phyloP scores from a whole-genome alignment of 352 stramenopile species.

The Globisporangium carolinianum region DNA sequence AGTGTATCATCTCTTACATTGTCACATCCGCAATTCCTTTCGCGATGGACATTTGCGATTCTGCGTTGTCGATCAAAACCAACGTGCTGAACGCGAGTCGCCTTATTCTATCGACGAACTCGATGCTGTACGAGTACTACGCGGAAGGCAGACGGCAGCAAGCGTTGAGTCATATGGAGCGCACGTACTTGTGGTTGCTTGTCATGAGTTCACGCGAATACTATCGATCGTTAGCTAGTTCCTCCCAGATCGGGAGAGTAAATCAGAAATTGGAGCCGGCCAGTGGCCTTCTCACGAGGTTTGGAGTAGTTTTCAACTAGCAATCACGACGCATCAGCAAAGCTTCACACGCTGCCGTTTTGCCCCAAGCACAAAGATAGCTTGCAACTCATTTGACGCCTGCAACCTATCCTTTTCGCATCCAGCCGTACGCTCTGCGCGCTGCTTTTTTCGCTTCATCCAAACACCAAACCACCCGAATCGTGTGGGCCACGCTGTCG shows the following conservation, averaged over 20 bases:
- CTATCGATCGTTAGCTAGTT: conserved; percentile 1
- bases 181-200: too few species aligned
- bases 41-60: too few species aligned
- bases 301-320: conserved; percentile 95
- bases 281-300: conserved; percentile 85
- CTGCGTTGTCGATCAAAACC: too few species aligned
- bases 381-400: fast-evolving
- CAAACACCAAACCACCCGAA: conserved; percentile 1
- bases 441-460: not conserved
- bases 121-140: too few species aligned
- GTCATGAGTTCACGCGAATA: too few species aligned
- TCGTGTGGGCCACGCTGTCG: not conserved
- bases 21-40: too few species aligned
- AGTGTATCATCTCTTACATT: too few species aligned
- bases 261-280: conserved; percentile 90
- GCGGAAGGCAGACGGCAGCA: too few species aligned
- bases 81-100: too few species aligned
- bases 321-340: conserved; percentile 92
- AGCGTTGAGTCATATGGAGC: too few species aligned
- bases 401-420: fast-evolving
- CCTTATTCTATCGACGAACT: too few species aligned
- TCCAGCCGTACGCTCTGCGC: not conserved
- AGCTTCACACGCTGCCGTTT: conserved; percentile 92
- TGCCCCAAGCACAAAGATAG: conserved; percentile 91
- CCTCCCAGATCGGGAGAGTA: conserved; percentile 63